These are phyloP conservation scores for Citrus trifoliata DNA, from an alignment of 345 rosid genomes.

Conservation along the genomic window DNA sequence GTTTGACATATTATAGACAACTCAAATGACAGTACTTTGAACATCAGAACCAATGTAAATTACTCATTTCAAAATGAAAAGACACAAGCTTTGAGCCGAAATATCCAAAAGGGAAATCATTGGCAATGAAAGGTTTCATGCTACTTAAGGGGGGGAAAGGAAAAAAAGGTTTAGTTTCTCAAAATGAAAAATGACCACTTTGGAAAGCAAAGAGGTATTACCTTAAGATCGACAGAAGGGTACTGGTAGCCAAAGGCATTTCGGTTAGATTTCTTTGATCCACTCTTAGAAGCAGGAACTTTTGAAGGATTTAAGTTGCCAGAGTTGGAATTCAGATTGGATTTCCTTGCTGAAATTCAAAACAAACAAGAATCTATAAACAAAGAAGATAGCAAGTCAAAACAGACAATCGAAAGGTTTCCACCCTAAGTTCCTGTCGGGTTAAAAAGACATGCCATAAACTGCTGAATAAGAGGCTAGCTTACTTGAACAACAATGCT, in stretches of 20 bases:
- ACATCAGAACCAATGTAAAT: neutral
- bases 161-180: too few species aligned
- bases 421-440: too few species aligned
- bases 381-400: neutral
- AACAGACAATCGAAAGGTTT: neutral
- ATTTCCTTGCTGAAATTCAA: conserved; percentile 44
- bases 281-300: conserved; percentile 42
- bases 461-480: neutral
- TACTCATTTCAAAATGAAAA: neutral
- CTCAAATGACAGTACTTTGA: neutral
- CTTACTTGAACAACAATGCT: neutral
- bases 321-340: conserved; percentile 17
- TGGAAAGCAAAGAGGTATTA: conserved; percentile 14
- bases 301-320: conserved; percentile 38
- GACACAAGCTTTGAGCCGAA: neutral
- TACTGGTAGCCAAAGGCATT: conserved; percentile 44
- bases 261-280: conserved; percentile 28
- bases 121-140: neutral
- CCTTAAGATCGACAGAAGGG: conserved; percentile 49
- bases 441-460: neutral
- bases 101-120: neutral
- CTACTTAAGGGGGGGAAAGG: too few species aligned
- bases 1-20: neutral
- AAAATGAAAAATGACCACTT: neutral
- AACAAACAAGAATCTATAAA: neutral